Percentiles rank a stretch among this genome's conserved stretches.
Conservation (phyloP, 2,329 filamentous ascomycete genomes). For the Fusarium sp. region DNA sequence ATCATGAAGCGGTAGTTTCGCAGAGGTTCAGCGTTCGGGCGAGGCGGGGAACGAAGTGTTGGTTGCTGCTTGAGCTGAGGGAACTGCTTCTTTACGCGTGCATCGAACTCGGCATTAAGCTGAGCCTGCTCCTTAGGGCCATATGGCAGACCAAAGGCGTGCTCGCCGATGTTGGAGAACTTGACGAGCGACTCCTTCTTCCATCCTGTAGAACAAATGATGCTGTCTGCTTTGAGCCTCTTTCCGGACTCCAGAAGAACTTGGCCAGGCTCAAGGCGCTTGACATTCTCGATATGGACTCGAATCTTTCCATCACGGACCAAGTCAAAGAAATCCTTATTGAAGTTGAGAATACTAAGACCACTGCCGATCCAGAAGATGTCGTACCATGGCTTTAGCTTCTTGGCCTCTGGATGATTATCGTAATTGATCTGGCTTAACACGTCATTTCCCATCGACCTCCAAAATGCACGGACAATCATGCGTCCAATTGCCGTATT, state of each 20-base stretch:
- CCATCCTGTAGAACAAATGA: constrained; percentile 68
- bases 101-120: neutral
- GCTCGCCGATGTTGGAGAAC: neutral
- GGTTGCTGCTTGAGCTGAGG: neutral
- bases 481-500: neutral
- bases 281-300: constrained; percentile 62
- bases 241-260: constrained; percentile 60
- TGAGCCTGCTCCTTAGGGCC: neutral
- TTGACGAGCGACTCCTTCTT: constrained; percentile 40
- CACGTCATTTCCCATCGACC: constrained; percentile 61
- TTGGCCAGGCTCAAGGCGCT: constrained; percentile 53
- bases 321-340: constrained; percentile 63
- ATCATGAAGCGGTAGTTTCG: constrained; percentile 11
- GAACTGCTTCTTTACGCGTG: neutral
- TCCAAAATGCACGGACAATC: constrained; percentile 58
- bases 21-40: neutral
- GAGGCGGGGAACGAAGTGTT: neutral
- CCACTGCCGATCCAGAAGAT: constrained; percentile 63
- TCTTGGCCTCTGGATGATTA: constrained; percentile 53
- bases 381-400: constrained; percentile 57
- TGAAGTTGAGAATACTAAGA: constrained; percentile 67
- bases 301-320: constrained; percentile 61
- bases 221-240: constrained; percentile 57
- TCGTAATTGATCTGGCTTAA: constrained; percentile 61
- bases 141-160: constrained; percentile 2